Percentiles rank a stretch among this genome's conserved stretches.
These are phyloP conservation scores for Solanum ossicruentum DNA, from an alignment of 257 asterid species.

Conservation along the genomic window DNA sequence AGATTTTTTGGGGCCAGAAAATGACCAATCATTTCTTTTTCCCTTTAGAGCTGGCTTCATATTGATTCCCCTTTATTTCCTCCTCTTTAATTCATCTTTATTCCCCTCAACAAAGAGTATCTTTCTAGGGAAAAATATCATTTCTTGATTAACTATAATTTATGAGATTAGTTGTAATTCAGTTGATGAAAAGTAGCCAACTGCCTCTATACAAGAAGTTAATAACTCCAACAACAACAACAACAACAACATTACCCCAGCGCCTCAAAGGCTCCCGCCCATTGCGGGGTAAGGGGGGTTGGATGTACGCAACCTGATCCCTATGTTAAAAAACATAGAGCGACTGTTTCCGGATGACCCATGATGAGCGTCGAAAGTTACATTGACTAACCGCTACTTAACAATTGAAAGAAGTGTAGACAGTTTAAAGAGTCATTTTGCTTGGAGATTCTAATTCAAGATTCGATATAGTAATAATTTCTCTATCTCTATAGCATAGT, in stretches of 20 bases:
- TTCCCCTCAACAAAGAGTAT: background rate
- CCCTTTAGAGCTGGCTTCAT: slow-evolving; percentile 21
- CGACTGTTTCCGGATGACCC: too few relatives aligned
- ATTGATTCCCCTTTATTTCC: background rate
- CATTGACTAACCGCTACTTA: too few relatives aligned
- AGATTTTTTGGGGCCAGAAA: slow-evolving; percentile 7
- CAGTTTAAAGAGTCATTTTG: too few relatives aligned
- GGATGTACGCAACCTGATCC: too few relatives aligned
- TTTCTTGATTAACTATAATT: background rate
- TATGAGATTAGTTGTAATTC: slow-evolving; percentile 1
- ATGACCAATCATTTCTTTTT: slow-evolving; percentile 6
- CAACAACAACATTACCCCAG: too few relatives aligned
- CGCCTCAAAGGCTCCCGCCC: too few relatives aligned
- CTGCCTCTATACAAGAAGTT: background rate
- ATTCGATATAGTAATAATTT: background rate
- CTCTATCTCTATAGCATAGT: too few relatives aligned
- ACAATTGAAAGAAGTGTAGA: too few relatives aligned
- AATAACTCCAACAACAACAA: too few relatives aligned
- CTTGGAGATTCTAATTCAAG: background rate
- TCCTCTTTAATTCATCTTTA: background rate
- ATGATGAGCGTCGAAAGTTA: too few relatives aligned
- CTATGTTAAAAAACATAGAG: too few relatives aligned
- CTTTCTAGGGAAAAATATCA: background rate
- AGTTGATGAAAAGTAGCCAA: background rate
- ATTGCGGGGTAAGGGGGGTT: too few relatives aligned